These are phyloP conservation scores for Cicer chorassanicum DNA, from an alignment of 306 rosid genomes.

Conservation along the genomic window DNA sequence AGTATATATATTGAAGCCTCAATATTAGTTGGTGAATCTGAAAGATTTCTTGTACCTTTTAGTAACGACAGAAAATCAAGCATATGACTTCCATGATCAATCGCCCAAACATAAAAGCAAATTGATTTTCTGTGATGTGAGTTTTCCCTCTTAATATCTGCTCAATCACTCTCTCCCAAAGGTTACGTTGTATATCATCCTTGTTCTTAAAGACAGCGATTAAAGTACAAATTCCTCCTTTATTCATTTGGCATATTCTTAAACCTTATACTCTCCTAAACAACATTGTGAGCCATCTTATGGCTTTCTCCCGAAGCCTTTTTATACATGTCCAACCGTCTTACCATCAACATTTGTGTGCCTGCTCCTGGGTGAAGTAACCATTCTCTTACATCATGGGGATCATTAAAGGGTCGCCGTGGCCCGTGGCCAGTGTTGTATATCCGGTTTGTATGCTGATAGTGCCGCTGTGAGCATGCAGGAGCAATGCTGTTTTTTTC, in stretches of 20 bases:
- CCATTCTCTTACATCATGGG: conserved; percentile 6
- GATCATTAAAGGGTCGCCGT: neutral
- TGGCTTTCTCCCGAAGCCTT: neutral
- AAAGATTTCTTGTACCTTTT: neutral
- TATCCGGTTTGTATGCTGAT: neutral
- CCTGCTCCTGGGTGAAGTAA: neutral
- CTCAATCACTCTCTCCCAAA: neutral
- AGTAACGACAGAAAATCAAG: neutral
- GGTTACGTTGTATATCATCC: neutral
- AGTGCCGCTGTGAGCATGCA: neutral
- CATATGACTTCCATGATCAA: neutral
- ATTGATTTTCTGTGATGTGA: neutral
- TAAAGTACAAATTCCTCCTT: no score
- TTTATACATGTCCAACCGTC: neutral
- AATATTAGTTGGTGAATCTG: neutral
- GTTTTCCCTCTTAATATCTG: neutral
- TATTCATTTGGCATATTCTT: neutral
- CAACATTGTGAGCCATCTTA: neutral
- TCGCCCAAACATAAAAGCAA: neutral
- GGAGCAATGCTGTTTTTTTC: neutral
- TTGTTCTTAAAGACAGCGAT: neutral
- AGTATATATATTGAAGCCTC: neutral
- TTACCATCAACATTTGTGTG: neutral
- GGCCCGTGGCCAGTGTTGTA: neutral
- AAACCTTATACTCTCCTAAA: neutral